A percentile compares a stretch with the other conserved stretches of the same genome.
Conservation (phyloP, 129 eudicot genomes). For the Lactuca saligna region DNA sequence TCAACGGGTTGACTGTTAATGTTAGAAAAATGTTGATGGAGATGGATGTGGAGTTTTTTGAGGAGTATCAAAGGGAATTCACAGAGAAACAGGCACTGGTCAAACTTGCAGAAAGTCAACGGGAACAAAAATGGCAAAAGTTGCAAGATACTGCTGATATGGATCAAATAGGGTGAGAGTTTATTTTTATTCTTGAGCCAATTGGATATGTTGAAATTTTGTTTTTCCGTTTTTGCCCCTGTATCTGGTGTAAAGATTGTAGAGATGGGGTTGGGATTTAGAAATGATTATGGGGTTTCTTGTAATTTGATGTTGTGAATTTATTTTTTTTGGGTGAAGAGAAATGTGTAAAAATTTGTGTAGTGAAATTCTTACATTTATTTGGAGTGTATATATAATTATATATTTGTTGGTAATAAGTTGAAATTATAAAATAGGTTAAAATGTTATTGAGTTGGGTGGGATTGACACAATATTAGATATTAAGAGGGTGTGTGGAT, state of each 20-base stretch:
- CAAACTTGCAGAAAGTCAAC: slow-evolving; percentile 48
- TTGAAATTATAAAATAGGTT: background rate
- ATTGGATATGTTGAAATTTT: slow-evolving; percentile 16
- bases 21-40: slow-evolving; percentile 76
- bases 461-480: no score
- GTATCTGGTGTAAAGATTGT: slow-evolving; percentile 25
- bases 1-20: slow-evolving; percentile 74
- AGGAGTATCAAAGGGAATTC: slow-evolving; percentile 70
- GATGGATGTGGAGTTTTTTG: slow-evolving; percentile 69
- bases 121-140: slow-evolving; percentile 67
- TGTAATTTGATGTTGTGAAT: slow-evolving; percentile 20
- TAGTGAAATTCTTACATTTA: slow-evolving; percentile 24
- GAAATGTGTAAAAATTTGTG: slow-evolving; percentile 32
- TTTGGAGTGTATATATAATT: slow-evolving; percentile 26
- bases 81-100: slow-evolving; percentile 50
- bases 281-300: slow-evolving; percentile 41
- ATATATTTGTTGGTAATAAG: no score
- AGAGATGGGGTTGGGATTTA: slow-evolving; percentile 35
- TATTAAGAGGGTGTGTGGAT: no score
- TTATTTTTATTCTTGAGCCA: slow-evolving; percentile 4
- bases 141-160: slow-evolving; percentile 48
- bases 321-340: slow-evolving; percentile 28
- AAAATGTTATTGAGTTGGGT: no score
- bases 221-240: slow-evolving; percentile 29
- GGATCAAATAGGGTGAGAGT: slow-evolving; percentile 41